Percentiles rank a stretch among this genome's conserved stretches.
phyloP scores from a whole-genome alignment of 148 eudicot species.

The Silene conica region DNA sequence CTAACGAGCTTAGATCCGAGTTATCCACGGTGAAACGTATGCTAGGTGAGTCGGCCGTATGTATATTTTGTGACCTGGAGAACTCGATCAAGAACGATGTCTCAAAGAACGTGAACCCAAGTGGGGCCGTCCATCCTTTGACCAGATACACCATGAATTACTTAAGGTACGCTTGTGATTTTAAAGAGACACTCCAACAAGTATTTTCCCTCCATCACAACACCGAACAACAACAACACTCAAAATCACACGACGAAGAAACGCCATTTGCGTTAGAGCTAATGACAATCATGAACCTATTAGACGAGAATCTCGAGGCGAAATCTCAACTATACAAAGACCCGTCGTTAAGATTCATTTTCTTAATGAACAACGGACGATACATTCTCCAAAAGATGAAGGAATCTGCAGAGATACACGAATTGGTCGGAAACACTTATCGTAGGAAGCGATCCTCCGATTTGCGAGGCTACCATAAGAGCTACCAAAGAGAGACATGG shows the following conservation, averaged over 20 bases:
- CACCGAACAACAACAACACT: not conserved
- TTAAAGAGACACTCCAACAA: conserved; percentile 50
- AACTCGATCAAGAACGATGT: conserved; percentile 57
- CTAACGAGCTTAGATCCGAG: conserved; percentile 40
- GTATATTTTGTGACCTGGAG: conserved; percentile 63
- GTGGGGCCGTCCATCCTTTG: conserved; percentile 84
- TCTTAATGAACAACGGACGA: conserved; percentile 81
- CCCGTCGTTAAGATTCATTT: conserved; percentile 45
- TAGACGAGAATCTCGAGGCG: conserved; percentile 55
- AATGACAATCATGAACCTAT: conserved; percentile 34
- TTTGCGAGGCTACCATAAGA: conserved; percentile 69
- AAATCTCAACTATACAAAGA: conserved; percentile 73
- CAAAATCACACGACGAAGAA: conserved; percentile 12
- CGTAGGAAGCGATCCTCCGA: conserved; percentile 52
- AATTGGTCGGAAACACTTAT: conserved; percentile 52
- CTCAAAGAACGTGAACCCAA: conserved; percentile 52
- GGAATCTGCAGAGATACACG: conserved; percentile 55
- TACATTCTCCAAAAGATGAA: conserved; percentile 73
- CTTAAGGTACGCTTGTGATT: conserved; percentile 63
- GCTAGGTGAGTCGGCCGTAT: conserved; percentile 55
- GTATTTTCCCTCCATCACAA: conserved; percentile 43
- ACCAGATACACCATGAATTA: conserved; percentile 89
- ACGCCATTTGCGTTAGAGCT: conserved; percentile 47
- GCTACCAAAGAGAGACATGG: conserved; percentile 83
- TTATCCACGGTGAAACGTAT: conserved; percentile 33